Evolutionary conservation across 805 yeast species (phyloP), one percentile per base, ranked within the genome.

Genomic region (Candida patagonica): DNA sequence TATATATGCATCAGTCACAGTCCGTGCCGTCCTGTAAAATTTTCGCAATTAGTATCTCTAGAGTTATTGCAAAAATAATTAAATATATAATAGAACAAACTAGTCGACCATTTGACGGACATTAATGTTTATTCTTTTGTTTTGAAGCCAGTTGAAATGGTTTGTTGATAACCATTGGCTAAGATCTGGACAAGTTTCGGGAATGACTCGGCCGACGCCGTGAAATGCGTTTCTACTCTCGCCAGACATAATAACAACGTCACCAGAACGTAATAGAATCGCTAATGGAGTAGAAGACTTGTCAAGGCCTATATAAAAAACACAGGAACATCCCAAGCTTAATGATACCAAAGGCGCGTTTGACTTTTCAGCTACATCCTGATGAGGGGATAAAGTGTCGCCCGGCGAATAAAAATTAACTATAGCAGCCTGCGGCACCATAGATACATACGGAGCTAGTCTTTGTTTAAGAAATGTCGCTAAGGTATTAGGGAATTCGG

Each of bases 391-490:
- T 5, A 66, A 53, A 26, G 56, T 65, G 37, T 66, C 71, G 10
- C 70, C 69, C 10, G 63, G 65, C 12, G 61, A 51, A 43, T 66
- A 66, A 42, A 63, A 66, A 43, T 66, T 66, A 33, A 66, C 60
- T 35, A 66, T 66, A 4, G 68, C 67, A 2, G 66, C 70, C 36
- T 66, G 61, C 4, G 69, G 57, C 1, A 22, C 34, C 26, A 61
- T 47, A 7, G 21, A 5, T 6, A 17, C 13, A 17, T 13, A 22
- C 8, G 31, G 8, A 30, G 54, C 47, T 42, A 62, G 49, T 36
- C 47, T 26, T 15, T 45, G 21, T 22, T 42, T 32, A 21, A 57
- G 40, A 17, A 51, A 48, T 5, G 20, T 31, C n/a, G 51, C 51
- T 9, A 59, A 51, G 2, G 43, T 42, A 1, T 30, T 25, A 1